These are phyloP conservation scores for Pestalotiopsis sp. DNA, from an alignment of 2,329 filamentous ascomycete species.

Conservation along the genomic window DNA sequence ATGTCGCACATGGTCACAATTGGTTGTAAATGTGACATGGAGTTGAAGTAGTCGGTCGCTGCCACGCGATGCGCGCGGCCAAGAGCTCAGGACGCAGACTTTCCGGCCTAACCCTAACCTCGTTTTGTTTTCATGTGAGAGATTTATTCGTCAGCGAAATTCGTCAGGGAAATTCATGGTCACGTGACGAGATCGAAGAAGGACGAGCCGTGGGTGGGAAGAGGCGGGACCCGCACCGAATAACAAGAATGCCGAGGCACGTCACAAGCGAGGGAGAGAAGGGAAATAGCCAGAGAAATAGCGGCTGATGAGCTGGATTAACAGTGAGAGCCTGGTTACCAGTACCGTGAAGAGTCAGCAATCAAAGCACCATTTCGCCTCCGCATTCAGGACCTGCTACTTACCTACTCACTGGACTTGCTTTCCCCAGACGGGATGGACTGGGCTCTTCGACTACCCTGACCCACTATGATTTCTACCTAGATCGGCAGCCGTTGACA, in stretches of 20 bases:
- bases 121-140: not conserved
- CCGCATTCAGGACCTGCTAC: constrained; percentile 1
- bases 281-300: not conserved
- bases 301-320: not conserved
- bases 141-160: not conserved
- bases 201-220: not conserved
- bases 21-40: too few species aligned
- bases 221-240: not conserved
- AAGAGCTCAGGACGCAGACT: not conserved
- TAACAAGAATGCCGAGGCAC: constrained; percentile 5
- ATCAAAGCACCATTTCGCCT: not conserved
- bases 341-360: not conserved
- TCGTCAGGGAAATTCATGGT: not conserved
- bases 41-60: too few species aligned
- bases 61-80: not conserved
- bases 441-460: not conserved
- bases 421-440: not conserved
- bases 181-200: not conserved
- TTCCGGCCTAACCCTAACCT: not conserved
- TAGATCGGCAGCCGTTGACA: not conserved
- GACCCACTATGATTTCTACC: not conserved
- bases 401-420: not conserved
- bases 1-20: too few species aligned
- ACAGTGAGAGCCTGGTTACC: not conserved
- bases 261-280: not conserved